Evolutionary conservation across 1,284 basidiomycete species (phyloP).

Genomic region (Butyriboletus pseudospeciosus): DNA sequence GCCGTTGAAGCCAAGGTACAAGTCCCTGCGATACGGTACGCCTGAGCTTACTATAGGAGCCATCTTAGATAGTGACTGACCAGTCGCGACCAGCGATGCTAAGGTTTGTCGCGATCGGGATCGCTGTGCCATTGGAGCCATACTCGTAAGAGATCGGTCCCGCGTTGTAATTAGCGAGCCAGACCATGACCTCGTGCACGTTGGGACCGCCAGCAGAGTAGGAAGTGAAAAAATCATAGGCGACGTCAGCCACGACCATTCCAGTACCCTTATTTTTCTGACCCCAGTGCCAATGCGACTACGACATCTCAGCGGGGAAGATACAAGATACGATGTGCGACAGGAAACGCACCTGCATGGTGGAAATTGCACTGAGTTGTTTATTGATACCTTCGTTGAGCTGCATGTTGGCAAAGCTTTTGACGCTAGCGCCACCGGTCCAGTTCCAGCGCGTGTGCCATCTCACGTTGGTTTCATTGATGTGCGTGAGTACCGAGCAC

Average conservation of each 20-base stretch:
- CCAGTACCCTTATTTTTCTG: conserved; percentile 30
- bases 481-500: conserved; percentile 48
- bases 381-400: conserved; percentile 50
- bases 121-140: conserved; percentile 44
- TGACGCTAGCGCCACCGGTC: conserved; percentile 50
- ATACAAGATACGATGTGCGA: background rate
- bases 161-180: conserved; percentile 58
- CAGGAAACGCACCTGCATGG: conserved; percentile 46
- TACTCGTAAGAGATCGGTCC: conserved; percentile 54
- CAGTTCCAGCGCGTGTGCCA: conserved; percentile 58
- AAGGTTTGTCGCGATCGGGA: conserved; percentile 43
- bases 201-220: conserved; percentile 46
- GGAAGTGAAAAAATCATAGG: conserved; percentile 63
- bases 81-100: conserved; percentile 50
- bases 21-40: conserved; percentile 39
- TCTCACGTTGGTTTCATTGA: conserved; percentile 42
- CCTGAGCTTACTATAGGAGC: background rate
- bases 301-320: background rate
- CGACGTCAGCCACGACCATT: conserved; percentile 47
- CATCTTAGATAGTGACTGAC: conserved; percentile 24
- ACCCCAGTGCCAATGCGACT: conserved; percentile 46
- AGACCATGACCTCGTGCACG: conserved; percentile 63
- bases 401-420: conserved; percentile 60
- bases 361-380: conserved; percentile 50
- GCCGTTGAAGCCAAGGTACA: conserved; percentile 58